Base-by-base conservation (phyloP, 352 stramenopile species). In the Globisporangium irregulare region DNA sequence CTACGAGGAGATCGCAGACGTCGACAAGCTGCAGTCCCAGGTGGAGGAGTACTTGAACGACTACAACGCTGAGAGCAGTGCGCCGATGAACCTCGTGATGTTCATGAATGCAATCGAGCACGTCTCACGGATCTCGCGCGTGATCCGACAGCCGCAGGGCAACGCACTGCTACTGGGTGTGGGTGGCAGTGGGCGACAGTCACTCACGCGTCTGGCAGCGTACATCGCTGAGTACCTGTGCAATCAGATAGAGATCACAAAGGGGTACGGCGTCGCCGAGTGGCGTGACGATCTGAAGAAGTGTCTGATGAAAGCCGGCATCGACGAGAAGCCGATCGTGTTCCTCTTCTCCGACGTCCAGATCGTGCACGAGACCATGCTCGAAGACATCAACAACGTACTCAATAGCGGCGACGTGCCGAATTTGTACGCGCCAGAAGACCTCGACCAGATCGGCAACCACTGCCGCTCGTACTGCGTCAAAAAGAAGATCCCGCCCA, bases 361-460 rank as follows among this genome's bases (percentile, higher is more conserved):
- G 72, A 98, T 98, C 60, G 90, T 98, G 5, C 80, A 98, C 57
- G 95, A 98, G 67, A 88, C 90, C 10, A 98, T 98, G 93, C 70
- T 98, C 2, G 95, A 98, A 75, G 95, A 98, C 71, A 94, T 98
- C 63, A 98, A 98, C 76, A 97, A 92, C 69, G 88, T 98, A 4
- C 79, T 98, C 1, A 98, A 98, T 78, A 97, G 90, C 25, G 95
- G 95, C 20, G 94, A 98, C 56, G 89, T 98, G 0, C 95, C 95
- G 1, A 98, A 98, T 62, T 69, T 98, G 62, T 98, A 98, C 64
- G 90, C 76, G 0, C 67, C 86, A 0, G 95, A 98, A 70, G 95
- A 98, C 53, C 73, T 98, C 59, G 95, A 98, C 55, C 76, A 85
- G 50, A 98, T 98, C 73, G 93, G 87, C 54, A 93, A 82, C 24